A percentile compares a stretch with the other conserved stretches of the same genome.
phyloP scores from a whole-genome alignment of 2,329 filamentous ascomycete genomes.

The Alternaria viburni region DNA sequence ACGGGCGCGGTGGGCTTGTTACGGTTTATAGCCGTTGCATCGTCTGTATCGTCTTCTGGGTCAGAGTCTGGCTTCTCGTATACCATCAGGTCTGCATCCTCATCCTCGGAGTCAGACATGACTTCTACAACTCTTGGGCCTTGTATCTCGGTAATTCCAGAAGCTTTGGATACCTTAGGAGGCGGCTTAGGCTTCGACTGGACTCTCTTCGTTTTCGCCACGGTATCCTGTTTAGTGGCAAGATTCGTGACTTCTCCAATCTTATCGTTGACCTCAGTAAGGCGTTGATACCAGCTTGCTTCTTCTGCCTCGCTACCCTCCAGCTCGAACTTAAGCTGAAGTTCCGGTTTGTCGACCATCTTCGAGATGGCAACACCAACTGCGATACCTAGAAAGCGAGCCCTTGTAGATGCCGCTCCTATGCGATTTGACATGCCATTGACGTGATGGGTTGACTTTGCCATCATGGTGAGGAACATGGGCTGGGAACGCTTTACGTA shows the following conservation, averaged over 20 bases:
- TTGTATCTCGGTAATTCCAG: constrained; percentile 30
- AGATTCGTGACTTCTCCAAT: constrained; percentile 56
- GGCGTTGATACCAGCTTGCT: constrained; percentile 73
- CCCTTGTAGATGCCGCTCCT: constrained; percentile 73
- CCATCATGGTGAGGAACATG: constrained; percentile 70
- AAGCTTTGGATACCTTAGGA: constrained; percentile 10
- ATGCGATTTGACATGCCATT: constrained; percentile 85
- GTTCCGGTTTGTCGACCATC: constrained; percentile 70
- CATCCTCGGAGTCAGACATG: constrained; percentile 56
- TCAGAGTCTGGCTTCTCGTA: constrained; percentile 90
- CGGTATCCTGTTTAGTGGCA: not conserved
- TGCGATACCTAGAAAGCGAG: constrained; percentile 85
- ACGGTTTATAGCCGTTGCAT: constrained; percentile 82
- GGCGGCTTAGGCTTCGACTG: constrained; percentile 15
- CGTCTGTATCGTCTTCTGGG: constrained; percentile 88
- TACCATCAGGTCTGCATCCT: constrained; percentile 70
- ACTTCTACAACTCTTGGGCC: constrained; percentile 59
- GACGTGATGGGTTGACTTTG: constrained; percentile 76
- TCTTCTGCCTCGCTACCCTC: constrained; percentile 78
- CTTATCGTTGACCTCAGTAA: constrained; percentile 68
- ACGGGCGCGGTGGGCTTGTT: constrained; percentile 86
- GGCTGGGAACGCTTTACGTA: constrained; percentile 73
- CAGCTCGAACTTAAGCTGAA: constrained; percentile 80
- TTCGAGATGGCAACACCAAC: constrained; percentile 76
- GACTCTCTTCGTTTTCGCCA: not conserved